Percentiles rank a stretch among this genome's conserved stretches.
Conservation (phyloP, 2,329 filamentous ascomycete species). For the Hyphodiscus sp. region DNA sequence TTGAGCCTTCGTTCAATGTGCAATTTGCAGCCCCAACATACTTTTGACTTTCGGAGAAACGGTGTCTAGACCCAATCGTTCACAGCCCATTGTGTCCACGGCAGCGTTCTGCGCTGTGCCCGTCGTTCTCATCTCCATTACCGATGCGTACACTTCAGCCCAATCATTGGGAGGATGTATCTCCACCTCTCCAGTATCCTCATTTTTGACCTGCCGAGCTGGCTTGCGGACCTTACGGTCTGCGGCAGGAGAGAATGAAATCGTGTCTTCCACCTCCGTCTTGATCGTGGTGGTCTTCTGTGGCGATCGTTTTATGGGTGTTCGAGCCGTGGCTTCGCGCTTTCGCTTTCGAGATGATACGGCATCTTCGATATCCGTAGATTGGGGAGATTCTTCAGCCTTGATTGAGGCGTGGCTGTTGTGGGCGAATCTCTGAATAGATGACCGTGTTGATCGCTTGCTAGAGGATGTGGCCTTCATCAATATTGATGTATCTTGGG, state of each 20-base stretch:
- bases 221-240: slow-evolving; percentile 39
- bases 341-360: slow-evolving; percentile 42
- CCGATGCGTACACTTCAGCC: slow-evolving; percentile 72
- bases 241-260: slow-evolving; percentile 25
- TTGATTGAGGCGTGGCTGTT: slow-evolving; percentile 23
- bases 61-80: slow-evolving; percentile 57
- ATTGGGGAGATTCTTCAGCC: slow-evolving; percentile 14
- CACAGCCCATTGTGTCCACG: slow-evolving; percentile 97
- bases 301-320: slow-evolving; percentile 14
- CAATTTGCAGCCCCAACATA: background rate
- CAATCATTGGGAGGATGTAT: slow-evolving; percentile 67
- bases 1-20: background rate
- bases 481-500: slow-evolving; percentile 52
- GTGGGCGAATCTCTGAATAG: slow-evolving; percentile 42
- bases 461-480: slow-evolving; percentile 39
- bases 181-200: slow-evolving; percentile 34
- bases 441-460: slow-evolving; percentile 43
- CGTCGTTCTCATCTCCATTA: slow-evolving; percentile 66
- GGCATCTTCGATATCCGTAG: slow-evolving; percentile 52
- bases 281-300: slow-evolving; percentile 29
- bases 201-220: slow-evolving; percentile 38
- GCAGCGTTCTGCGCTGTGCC: slow-evolving; percentile 65
- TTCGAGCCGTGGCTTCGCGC: slow-evolving; percentile 31
- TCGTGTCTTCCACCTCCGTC: slow-evolving; percentile 32
- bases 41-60: slow-evolving; percentile 40